These are phyloP conservation scores for Tricholoma matsutake DNA, from an alignment of 768 basidiomycete genomes.

Conservation along the genomic window DNA sequence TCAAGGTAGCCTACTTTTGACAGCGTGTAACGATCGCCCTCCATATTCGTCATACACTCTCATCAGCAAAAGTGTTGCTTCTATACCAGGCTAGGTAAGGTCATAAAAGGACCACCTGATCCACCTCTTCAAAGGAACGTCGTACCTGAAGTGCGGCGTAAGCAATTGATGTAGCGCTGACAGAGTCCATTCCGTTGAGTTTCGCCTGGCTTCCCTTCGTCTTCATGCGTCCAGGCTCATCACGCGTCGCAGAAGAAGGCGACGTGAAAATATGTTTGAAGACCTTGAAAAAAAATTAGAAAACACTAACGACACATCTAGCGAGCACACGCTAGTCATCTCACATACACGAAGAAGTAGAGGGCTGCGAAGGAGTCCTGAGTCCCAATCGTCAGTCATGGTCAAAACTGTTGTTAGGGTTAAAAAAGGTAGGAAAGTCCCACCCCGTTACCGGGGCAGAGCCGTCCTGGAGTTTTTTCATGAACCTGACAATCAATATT, in stretches of 20 bases:
- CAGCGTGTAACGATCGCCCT: background rate
- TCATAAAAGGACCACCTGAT: no score
- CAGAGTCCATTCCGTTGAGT: conserved; percentile 3
- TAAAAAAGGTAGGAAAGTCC: conserved; percentile 2
- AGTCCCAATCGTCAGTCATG: conserved; percentile 1
- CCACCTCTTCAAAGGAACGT: no score
- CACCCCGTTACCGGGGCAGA: background rate
- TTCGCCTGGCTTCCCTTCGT: conserved; percentile 10
- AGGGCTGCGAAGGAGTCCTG: conserved; percentile 2
- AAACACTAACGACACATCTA: no score
- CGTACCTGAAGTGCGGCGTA: conserved; percentile 15
- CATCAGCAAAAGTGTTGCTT: no score
- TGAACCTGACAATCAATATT: no score
- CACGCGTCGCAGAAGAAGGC: conserved; percentile 6
- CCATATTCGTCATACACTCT: background rate
- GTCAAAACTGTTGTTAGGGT: background rate
- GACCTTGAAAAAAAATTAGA: conserved; percentile 5
- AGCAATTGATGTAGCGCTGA: conserved; percentile 5
- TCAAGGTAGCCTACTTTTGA: background rate
- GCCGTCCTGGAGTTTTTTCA: conserved; percentile 2
- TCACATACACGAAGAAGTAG: conserved; percentile 6
- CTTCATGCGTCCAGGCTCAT: background rate
- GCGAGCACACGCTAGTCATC: no score
- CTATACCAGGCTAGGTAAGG: no score
- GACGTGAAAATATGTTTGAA: conserved; percentile 11